Percentiles rank a stretch among this genome's conserved stretches.
phyloP scores from a whole-genome alignment of 2,329 filamentous ascomycete genomes.

The Pseudocercospora fuligena region DNA sequence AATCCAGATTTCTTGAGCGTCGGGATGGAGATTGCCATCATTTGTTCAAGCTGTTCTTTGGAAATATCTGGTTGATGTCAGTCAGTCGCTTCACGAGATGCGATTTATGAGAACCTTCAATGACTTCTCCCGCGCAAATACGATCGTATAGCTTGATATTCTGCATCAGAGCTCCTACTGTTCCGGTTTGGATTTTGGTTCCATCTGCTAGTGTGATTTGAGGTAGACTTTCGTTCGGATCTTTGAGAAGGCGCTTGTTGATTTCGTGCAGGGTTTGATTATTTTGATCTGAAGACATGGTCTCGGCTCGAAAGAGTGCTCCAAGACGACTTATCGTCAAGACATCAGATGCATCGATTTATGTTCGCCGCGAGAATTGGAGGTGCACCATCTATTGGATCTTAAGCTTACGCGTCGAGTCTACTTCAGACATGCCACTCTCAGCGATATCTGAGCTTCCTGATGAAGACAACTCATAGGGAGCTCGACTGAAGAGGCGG shows the following conservation, averaged over 20 bases:
- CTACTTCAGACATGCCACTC: too few species aligned
- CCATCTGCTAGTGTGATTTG: slow-evolving; percentile 14
- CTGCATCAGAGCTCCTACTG: slow-evolving; percentile 15
- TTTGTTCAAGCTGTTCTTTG: slow-evolving; percentile 8
- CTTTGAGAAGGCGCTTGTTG: slow-evolving; percentile 14
- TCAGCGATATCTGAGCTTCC: too few species aligned
- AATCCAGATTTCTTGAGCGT: slow-evolving; percentile 12
- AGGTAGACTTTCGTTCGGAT: slow-evolving; percentile 3
- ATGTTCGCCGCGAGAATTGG: too few species aligned
- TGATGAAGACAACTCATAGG: too few species aligned
- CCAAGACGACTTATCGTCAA: too few species aligned
- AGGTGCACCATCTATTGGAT: too few species aligned
- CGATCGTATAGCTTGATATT: slow-evolving; percentile 19
- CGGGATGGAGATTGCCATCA: slow-evolving; percentile 5
- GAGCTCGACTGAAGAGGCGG: too few species aligned
- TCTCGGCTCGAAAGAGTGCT: too few species aligned
- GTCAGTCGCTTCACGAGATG: too few species aligned
- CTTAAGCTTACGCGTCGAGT: too few species aligned
- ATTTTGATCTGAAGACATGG: slow-evolving; percentile 10
- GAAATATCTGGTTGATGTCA: background rate
- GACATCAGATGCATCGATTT: background rate
- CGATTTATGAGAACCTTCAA: slow-evolving; percentile 17
- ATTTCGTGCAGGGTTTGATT: slow-evolving; percentile 6
- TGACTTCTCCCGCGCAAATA: slow-evolving; percentile 9
- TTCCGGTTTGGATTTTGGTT: slow-evolving; percentile 14